Percentiles rank a stretch among this genome's conserved stretches.
Evolutionary conservation across 495 filamentous ascomycete species (phyloP).

Genomic region (Penicillium ucsense): DNA sequence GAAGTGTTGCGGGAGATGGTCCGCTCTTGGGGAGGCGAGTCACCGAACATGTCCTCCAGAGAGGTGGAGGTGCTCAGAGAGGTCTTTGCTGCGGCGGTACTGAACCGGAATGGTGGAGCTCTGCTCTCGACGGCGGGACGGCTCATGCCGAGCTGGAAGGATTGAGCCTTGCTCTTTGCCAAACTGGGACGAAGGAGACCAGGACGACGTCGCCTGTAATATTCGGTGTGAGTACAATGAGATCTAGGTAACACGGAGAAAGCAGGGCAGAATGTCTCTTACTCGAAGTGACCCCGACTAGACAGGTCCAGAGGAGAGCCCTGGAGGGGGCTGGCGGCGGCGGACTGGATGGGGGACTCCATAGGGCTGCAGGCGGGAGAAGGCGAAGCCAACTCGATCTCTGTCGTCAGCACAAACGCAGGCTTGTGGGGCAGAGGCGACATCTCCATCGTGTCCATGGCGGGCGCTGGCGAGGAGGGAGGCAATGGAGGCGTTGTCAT

Average conservation of each 20-base stretch:
- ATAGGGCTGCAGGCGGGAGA: conserved; percentile 44
- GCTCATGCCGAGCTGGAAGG: conserved; percentile 29
- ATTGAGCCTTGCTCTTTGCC: conserved; percentile 33
- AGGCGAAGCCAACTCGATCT: conserved; percentile 59
- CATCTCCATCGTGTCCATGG: conserved; percentile 83
- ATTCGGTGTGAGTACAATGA: neutral
- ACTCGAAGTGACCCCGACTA: conserved; percentile 24
- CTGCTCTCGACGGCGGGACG: conserved; percentile 44
- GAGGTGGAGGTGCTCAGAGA: conserved; percentile 51
- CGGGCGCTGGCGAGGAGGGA: conserved; percentile 68
- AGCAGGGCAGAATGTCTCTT: conserved; percentile 10
- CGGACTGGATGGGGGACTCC: conserved; percentile 37
- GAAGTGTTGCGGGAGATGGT: conserved; percentile 22
- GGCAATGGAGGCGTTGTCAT: conserved; percentile 78
- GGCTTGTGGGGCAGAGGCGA: conserved; percentile 89
- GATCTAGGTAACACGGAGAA: neutral
- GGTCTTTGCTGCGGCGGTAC: conserved; percentile 45
- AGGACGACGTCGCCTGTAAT: conserved; percentile 29
- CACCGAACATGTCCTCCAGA: conserved; percentile 66
- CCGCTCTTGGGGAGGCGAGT: conserved; percentile 67
- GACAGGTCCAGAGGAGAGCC: conserved; percentile 46
- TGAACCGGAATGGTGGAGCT: conserved; percentile 67
- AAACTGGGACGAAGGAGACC: conserved; percentile 33
- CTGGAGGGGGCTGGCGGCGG: conserved; percentile 33
- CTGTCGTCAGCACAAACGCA: conserved; percentile 45